These are phyloP conservation scores for Pseudomassariella vexata DNA, from an alignment of 2,329 filamentous ascomycete genomes.

Conservation along the genomic window DNA sequence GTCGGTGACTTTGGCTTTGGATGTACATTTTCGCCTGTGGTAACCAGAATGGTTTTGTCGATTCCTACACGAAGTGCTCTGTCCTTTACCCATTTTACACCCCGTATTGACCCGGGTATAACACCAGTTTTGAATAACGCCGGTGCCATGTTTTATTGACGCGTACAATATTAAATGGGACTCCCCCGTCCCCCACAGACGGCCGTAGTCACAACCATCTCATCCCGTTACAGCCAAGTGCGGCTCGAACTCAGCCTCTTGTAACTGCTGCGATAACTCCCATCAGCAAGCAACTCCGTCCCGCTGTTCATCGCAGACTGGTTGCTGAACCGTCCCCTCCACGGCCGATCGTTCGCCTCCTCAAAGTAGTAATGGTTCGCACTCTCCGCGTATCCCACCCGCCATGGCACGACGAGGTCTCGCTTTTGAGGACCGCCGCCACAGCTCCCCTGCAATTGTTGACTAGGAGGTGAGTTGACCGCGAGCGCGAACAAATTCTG, in stretches of 20 bases:
- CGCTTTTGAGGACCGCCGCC: slow-evolving; percentile 28
- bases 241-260: slow-evolving; percentile 15
- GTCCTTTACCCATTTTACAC: too few relatives aligned
- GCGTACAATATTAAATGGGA: background rate
- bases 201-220: background rate
- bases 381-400: slow-evolving; percentile 30
- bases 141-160: too few relatives aligned
- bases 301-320: slow-evolving; percentile 4
- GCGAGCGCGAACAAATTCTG: slow-evolving; percentile 69
- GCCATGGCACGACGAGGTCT: slow-evolving; percentile 35
- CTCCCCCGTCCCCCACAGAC: background rate
- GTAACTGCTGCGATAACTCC: slow-evolving; percentile 15
- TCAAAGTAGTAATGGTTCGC: slow-evolving; percentile 38
- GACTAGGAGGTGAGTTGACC: slow-evolving; percentile 49
- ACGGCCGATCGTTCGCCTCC: slow-evolving; percentile 24
- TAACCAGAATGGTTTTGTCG: too few relatives aligned
- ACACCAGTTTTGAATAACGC: too few relatives aligned
- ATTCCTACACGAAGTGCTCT: too few relatives aligned
- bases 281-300: slow-evolving; percentile 6
- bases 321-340: slow-evolving; percentile 19
- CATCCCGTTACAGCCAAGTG: slow-evolving; percentile 6
- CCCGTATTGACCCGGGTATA: too few relatives aligned
- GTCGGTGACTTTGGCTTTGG: too few relatives aligned
- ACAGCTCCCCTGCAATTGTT: slow-evolving; percentile 30
- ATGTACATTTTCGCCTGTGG: too few relatives aligned